Base-by-base conservation (phyloP, 192 early-diverging fungal species). In the Diversispora eburnea region DNA sequence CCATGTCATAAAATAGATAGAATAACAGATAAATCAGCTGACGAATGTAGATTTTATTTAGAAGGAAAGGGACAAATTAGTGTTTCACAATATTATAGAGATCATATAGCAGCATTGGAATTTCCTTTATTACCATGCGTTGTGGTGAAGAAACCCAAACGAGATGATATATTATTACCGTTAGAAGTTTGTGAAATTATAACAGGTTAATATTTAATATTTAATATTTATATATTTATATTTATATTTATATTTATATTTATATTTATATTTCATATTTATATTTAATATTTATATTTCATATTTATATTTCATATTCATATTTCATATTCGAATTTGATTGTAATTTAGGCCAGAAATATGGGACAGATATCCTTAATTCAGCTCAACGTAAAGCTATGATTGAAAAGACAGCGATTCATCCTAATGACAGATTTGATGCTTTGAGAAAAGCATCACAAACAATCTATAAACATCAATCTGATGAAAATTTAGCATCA, bases 171-270 rank as follows among this genome's bases (percentile, higher is more conserved):
- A 17, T 79, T 89, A 57, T 80, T 98, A 20, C 96, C 96, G 6
- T 86, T 98, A 77, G 96, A 98, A 82, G 86, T 97, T 33, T 96
- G 94, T 82, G 86, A 88, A 25, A 82, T 98, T 45, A 80, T 89
- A 41, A 82, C 88, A 39, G 94, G 94, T 71, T 93, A 95, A 80
- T 86, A 20, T 22, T 58, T 57, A 13, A 3, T 57, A 57, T n/a
- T 57, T 57, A 3, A 17, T 56, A 5, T 56, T 17, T 56, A 17
- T 17, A 17, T 19, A 56, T 56, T 56, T 5, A 0, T 17, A 15
- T 56, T 17, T n/a, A 5, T 56, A 15, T 15, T 10, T 20, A 6
- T 47, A 5, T 43, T 47, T 17, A 43, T 65, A 43, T 64, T 7
- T 61, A 4, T 42, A 15, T 61, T 39, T 62, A 62, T 59, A 59